Percentiles rank a stretch among this genome's conserved stretches.
Conservation (phyloP, 768 basidiomycete species). For the Lentinula lateritia region DNA sequence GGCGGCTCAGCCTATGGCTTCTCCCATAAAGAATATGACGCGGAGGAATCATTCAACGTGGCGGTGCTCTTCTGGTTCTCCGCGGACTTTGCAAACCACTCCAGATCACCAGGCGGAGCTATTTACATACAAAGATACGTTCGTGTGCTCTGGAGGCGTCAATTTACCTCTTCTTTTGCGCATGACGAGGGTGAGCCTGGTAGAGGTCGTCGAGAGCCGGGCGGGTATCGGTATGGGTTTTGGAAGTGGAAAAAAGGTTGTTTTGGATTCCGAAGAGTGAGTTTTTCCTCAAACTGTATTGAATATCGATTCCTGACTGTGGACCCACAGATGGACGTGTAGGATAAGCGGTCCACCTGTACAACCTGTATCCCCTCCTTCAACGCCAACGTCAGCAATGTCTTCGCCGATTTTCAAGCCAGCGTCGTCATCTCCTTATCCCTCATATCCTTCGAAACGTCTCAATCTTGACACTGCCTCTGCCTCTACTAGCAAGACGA, state of each 20-base stretch:
- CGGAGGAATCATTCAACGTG: neutral
- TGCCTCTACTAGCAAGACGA: neutral
- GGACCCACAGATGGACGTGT: neutral
- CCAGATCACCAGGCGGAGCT: constrained; percentile 16
- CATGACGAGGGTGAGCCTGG: constrained; percentile 43
- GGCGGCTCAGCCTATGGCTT: neutral
- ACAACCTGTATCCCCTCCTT: constrained; percentile 19
- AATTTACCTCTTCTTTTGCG: constrained; percentile 54
- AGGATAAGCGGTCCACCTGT: neutral
- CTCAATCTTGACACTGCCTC: neutral
- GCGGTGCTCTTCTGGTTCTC: neutral
- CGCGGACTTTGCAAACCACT: neutral
- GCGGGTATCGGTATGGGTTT: constrained; percentile 42
- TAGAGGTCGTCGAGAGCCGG: constrained; percentile 41
- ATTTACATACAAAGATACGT: constrained; percentile 33
- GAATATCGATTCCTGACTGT: neutral
- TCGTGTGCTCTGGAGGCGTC: constrained; percentile 57
- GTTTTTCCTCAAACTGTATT: constrained; percentile 23
- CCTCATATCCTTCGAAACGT: neutral
- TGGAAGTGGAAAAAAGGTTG: neutral
- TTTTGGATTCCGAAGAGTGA: constrained; percentile 63
- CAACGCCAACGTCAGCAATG: constrained; percentile 11
- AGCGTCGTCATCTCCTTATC: neutral
- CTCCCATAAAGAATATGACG: neutral
- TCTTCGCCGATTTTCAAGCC: constrained; percentile 10